Percentiles rank a stretch among this genome's conserved stretches.
These are phyloP conservation scores for Dendrobium catenatum DNA, from an alignment of 106 monocot genomes.

Conservation along the genomic window DNA sequence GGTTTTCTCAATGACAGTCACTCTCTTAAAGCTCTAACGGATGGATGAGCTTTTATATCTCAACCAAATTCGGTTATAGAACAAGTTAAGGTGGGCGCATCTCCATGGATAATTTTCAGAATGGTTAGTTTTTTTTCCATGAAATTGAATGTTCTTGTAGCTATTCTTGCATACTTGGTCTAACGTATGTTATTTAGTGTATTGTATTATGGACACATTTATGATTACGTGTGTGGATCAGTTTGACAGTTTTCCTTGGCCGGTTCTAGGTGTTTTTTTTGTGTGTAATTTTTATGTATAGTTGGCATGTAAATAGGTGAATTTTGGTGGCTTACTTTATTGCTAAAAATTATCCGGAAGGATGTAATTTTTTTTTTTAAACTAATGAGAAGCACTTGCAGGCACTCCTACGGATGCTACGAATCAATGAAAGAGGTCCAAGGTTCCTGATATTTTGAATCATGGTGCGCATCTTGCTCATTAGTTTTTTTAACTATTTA, in stretches of 20 bases:
- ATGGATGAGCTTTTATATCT: slow-evolving; percentile 59
- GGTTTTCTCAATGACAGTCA: slow-evolving; percentile 30
- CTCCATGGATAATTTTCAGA: slow-evolving; percentile 52
- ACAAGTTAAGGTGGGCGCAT: slow-evolving; percentile 34
- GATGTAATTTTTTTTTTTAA: not conserved
- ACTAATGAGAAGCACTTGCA: slow-evolving; percentile 10
- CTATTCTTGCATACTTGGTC: not conserved
- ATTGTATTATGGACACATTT: not conserved
- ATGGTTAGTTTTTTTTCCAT: slow-evolving; percentile 28
- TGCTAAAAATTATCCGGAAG: not conserved
- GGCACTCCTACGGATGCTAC: slow-evolving; percentile 53
- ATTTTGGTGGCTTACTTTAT: not conserved
- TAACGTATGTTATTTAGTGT: not conserved
- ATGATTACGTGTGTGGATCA: not conserved
- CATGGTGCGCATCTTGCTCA: slow-evolving; percentile 17
- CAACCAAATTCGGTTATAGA: slow-evolving; percentile 60
- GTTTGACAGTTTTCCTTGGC: not conserved
- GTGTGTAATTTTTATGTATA: not conserved
- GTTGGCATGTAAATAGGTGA: not conserved
- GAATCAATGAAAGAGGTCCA: slow-evolving; percentile 66
- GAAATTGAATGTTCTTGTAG: not conserved
- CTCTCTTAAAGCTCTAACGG: slow-evolving; percentile 67
- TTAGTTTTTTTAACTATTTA: not conserved
- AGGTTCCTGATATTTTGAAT: slow-evolving; percentile 60
- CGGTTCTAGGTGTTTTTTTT: not conserved